Evolutionary conservation across 176 grass and related monocot species (phyloP), one percentile per base, ranked within the genome.

Genomic region (Urochloa ruziziensis): DNA sequence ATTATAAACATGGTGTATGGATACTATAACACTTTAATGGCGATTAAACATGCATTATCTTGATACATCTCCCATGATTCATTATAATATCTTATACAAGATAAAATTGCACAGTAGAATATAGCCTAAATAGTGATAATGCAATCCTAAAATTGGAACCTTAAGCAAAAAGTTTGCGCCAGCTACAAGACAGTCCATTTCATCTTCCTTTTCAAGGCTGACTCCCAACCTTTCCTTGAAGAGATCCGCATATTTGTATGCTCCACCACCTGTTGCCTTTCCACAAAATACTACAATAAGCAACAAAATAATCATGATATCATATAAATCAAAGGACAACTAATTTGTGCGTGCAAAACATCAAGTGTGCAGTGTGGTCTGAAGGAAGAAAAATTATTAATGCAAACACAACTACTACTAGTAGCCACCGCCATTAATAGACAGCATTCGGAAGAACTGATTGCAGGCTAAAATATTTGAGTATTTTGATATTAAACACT

Each of bases 221-320:
- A 98, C 84, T 80, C 96, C 96, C 75, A 98, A 84, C 78, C 89
- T 93, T 85, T 98, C 96, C 82, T 88, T 98, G 66, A 98, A 93
- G 21, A 95, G 53, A 90, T 98, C 96, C 58, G 96, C 87, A 53
- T 91, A 98, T 62, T 94, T 98, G 75, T 84, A 95, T 78, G 96
- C 96, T 57, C 96, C 96, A 84, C 96, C 96, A 90, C 96, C 96
- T 90, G 96, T 98, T 84, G 96, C 96, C 96, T 98, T 95, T 95
- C 85, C 74, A 88, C 33, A 84, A 87, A 78, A 84, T 85, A 93
- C 43, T 44, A 90, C 36, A 85, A 61, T 81, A 72, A 90, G 74
- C 53, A 76, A 78, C 62, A 74, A 53, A 43, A 36, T 23, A 54
- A 70, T 64, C 52, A 2, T 81, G 86, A 57, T 62, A 21, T 21